These are phyloP conservation scores for Sporothrix mexicana DNA, from an alignment of 2,329 filamentous ascomycete species.

Conservation along the genomic window DNA sequence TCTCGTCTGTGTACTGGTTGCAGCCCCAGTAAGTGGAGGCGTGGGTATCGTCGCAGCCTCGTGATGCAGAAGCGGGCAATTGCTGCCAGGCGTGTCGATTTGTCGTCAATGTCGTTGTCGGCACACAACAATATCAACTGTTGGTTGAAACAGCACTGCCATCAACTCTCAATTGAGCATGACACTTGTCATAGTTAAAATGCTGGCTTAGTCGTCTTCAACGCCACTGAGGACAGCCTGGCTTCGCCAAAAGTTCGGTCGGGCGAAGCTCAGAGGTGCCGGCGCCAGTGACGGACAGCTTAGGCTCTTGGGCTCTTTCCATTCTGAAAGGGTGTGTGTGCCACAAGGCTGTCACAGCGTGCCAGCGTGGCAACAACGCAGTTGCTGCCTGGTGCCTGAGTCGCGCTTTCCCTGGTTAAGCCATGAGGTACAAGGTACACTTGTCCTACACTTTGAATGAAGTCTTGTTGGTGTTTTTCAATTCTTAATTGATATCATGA, in stretches of 20 bases:
- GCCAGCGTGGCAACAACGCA: conserved; percentile 24
- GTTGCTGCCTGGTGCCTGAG: conserved; percentile 10
- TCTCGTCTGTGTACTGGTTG: not conserved
- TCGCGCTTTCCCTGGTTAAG: not conserved
- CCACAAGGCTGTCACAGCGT: not conserved
- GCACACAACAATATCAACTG: not conserved
- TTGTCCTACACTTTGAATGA: too few relatives aligned
- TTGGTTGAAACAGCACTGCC: not conserved
- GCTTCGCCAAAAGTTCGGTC: not conserved
- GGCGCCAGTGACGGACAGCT: not conserved
- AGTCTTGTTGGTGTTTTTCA: too few relatives aligned
- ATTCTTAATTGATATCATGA: too few relatives aligned
- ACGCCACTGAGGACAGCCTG: conserved; percentile 27
- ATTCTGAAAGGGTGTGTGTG: not conserved
- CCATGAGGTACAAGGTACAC: too few relatives aligned
- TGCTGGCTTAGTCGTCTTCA: too few relatives aligned
- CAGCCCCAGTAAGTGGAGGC: not conserved
- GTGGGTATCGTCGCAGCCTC: conserved; percentile 14
- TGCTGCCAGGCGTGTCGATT: not conserved
- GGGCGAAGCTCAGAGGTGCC: not conserved
- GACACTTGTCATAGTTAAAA: not conserved
- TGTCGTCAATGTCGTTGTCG: not conserved
- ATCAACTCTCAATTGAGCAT: not conserved
- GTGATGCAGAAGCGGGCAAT: not conserved
- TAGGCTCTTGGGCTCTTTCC: conserved; percentile 6